Base-by-base conservation (phyloP, 2,329 filamentous ascomycete genomes). In the Aspergillus jensenii region DNA sequence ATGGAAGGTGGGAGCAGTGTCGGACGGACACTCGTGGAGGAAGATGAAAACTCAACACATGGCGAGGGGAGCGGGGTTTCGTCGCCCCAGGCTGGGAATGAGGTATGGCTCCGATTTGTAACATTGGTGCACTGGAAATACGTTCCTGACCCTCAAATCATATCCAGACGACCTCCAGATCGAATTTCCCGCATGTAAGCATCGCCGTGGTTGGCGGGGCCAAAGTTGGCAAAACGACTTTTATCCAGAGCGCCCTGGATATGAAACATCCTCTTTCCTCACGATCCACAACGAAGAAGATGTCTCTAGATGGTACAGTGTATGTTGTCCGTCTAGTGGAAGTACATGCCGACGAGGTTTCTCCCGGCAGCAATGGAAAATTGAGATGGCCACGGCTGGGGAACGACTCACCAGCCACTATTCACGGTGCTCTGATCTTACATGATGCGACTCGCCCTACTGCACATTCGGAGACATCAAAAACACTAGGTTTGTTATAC, bases 381-480 rank as follows among this genome's bases (percentile, higher is more conserved):
- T 69, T 79, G 46, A 62, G 69, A 50, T 81, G 84, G 84, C 84
- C 85, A 40, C 76, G 78, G 35, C 76, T 74, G 21, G 71, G 81
- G 43, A 78, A 88, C 69, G 90, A 90, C 59, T 82, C 87, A 60
- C 82, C 90, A 59, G 90, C 91, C 50, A 84, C 82, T 41, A 84
- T 96, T 68, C 90, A 98, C 68, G 93, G 90, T 19, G 91, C 90
- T 46, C 78, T 97, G 66, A 85, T 93, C 58, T 79, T 98, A 49
- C 96, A 96, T 80, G 91, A 97, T 81, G 89, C 96, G 45, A 90
- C 87, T 74, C 89, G 90, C 71, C 83, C 86, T 65, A 85, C 87
- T 59, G 93, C 88, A 71, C 85, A 96, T 66, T 82, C 83, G 59
- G 85, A 89, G 59, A 81, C 96, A 55, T 88, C 90, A 41, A 84